Evolutionary conservation across 2,329 filamentous ascomycete species (phyloP), one percentile per base, ranked within the genome.

Genomic region (Hortaea werneckii): DNA sequence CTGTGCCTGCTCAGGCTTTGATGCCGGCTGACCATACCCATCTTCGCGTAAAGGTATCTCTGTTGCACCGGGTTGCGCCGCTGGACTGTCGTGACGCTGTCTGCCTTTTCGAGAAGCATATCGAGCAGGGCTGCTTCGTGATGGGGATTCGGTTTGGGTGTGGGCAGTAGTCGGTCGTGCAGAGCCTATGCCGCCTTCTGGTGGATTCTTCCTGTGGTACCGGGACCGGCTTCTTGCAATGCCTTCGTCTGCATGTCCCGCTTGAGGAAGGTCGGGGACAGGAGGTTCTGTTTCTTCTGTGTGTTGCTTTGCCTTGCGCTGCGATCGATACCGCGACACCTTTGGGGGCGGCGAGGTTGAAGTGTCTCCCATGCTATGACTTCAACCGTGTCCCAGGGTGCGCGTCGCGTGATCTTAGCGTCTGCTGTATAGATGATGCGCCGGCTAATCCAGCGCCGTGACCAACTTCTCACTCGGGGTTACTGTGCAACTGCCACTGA

Each of bases 1-100:
- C 30, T 34, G 30, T 34, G 7, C n/a, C 7, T 73, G 50, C 94
- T 85, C 90, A 92, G 96, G 0, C 88, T 94, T 37, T 30, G 45
- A 8, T 34, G 46, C 41, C 12, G 47, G 30, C 30, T n/a, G 30
- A 7, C 30, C 30, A 34, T 34, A 40, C 29, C 38, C 45, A 43
- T 47, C 49, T 7, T 30, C 27, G n/a, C n/a, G 4, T 9, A 29
- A 38, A 20, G 12, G 43, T 11, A 29, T 30, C 29, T 45, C 37
- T n/a, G n/a, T n/a, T n/a, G n/a, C n/a, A n/a, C n/a, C n/a, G n/a
- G n/a, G n/a, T n/a, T n/a, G n/a, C n/a, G n/a, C n/a, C n/a, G n/a
- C n/a, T n/a, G n/a, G n/a, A n/a, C n/a, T n/a, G n/a, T n/a, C n/a
- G n/a, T n/a, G n/a, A n/a, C n/a, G n/a, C n/a, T n/a, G n/a, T n/a